Conservation (phyloP, 75 land plant species). For the Pinus albicaulis region DNA sequence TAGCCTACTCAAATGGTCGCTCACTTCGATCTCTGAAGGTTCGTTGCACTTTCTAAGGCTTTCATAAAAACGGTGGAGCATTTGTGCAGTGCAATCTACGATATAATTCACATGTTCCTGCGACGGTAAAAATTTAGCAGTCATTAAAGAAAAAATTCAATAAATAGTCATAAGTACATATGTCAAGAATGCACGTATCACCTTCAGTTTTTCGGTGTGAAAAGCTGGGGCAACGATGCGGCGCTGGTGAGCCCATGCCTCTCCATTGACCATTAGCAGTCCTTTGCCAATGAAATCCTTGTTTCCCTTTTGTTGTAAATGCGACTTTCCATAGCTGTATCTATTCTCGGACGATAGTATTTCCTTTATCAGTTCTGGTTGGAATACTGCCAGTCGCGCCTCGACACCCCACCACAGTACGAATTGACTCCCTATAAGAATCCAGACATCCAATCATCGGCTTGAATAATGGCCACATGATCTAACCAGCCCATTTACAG, state of each 20-base stretch:
- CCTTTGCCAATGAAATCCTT: conserved; percentile 25
- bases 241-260: conserved; percentile 34
- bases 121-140: no score
- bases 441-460: background rate
- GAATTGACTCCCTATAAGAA: conserved; percentile 61
- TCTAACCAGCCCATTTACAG: no score
- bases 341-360: conserved; percentile 51
- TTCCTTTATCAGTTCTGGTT: conserved; percentile 70
- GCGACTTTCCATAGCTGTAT: conserved; percentile 15
- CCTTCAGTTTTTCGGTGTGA: conserved; percentile 67
- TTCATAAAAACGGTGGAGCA: conserved; percentile 8
- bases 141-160: no score
- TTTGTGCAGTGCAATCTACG: conserved; percentile 50
- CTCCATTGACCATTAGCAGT: conserved; percentile 25
- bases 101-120: conserved; percentile 49
- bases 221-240: conserved; percentile 68
- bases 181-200: background rate
- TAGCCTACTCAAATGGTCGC: conserved; percentile 44
- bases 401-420: conserved; percentile 75
- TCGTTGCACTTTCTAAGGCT: background rate
- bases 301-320: conserved; percentile 18
- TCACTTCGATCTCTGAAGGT: conserved; percentile 28
- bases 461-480: no score
- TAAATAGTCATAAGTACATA: no score
- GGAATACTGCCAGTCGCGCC: conserved; percentile 65